phyloP scores from a whole-genome alignment of 257 asterid genomes.

The Fraxinus americana region DNA sequence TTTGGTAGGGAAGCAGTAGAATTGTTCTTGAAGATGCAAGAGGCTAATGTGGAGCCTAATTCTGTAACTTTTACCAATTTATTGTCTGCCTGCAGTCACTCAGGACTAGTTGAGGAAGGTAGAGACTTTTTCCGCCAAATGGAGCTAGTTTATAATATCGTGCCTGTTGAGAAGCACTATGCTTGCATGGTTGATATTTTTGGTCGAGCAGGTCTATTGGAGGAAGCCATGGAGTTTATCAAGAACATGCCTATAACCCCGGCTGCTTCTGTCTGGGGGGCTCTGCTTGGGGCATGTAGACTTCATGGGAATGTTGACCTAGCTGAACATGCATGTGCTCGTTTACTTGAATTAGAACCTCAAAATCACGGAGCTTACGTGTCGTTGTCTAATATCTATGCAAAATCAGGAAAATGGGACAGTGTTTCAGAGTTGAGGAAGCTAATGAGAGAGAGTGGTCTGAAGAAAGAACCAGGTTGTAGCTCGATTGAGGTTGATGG shows the following conservation, averaged over 20 bases:
- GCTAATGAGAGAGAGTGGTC: conserved; percentile 67
- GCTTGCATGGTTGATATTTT: conserved; percentile 83
- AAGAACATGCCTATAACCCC: conserved; percentile 62
- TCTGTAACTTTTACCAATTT: conserved; percentile 67
- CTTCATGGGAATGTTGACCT: conserved; percentile 56
- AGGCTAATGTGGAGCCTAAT: conserved; percentile 62
- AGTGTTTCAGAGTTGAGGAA: conserved; percentile 64
- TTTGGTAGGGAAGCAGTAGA: conserved; percentile 61
- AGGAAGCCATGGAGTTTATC: conserved; percentile 59
- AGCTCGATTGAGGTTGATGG: conserved; percentile 79
- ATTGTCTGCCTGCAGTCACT: conserved; percentile 79
- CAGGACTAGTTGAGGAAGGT: conserved; percentile 76
- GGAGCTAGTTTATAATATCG: conserved; percentile 49
- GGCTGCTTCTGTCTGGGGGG: conserved; percentile 76
- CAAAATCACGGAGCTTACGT: conserved; percentile 70
- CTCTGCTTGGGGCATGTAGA: conserved; percentile 75
- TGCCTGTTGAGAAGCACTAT: conserved; percentile 62
- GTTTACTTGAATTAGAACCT: conserved; percentile 70
- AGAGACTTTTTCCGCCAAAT: conserved; percentile 48
- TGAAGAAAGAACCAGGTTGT: conserved; percentile 87
- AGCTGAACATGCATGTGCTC: conserved; percentile 58
- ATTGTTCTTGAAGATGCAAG: conserved; percentile 61
- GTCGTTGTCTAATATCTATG: conserved; percentile 67
- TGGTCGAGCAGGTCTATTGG: conserved; percentile 77
- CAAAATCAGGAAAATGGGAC: conserved; percentile 67